Evolutionary conservation across 2,329 filamentous ascomycete genomes (phyloP).

Genomic region (Aureobasidium sp.): DNA sequence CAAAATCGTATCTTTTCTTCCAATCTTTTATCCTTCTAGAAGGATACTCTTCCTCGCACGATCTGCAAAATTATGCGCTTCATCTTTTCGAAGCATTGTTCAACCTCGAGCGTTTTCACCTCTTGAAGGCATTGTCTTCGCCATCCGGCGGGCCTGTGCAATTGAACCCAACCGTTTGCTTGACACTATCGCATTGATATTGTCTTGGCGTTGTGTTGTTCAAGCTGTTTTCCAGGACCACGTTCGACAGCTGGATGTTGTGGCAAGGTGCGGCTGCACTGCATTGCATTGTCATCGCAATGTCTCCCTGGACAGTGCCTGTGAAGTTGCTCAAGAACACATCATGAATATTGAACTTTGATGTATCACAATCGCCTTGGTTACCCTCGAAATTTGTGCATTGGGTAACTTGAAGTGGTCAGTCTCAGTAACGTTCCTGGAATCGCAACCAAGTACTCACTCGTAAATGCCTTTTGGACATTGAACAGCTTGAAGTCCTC

Average conservation of each 20-base stretch:
- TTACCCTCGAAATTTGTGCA: slow-evolving; percentile 23
- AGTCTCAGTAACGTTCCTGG: not conserved
- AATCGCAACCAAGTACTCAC: not conserved
- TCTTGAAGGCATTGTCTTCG: slow-evolving; percentile 8
- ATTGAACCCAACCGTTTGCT: slow-evolving; percentile 19
- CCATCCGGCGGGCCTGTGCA: slow-evolving; percentile 20
- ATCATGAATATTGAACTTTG: slow-evolving; percentile 33
- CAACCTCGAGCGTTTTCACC: not conserved
- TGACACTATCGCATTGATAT: slow-evolving; percentile 24
- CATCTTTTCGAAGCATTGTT: not conserved
- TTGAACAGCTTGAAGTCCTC: slow-evolving; percentile 26
- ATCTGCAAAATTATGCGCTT: not conserved
- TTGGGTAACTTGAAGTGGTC: slow-evolving; percentile 20
- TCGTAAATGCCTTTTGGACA: slow-evolving; percentile 19
- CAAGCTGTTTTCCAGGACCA: slow-evolving; percentile 14
- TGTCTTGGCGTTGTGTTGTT: slow-evolving; percentile 19
- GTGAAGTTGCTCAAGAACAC: slow-evolving; percentile 23
- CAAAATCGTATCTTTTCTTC: not conserved
- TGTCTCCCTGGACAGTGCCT: slow-evolving; percentile 24
- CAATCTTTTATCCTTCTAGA: not conserved
- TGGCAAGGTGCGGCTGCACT: slow-evolving; percentile 23
- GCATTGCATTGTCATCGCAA: slow-evolving; percentile 25
- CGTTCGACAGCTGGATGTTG: slow-evolving; percentile 21
- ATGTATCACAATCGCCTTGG: slow-evolving; percentile 23
- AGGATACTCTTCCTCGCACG: not conserved